phyloP scores from a whole-genome alignment of 495 filamentous ascomycete species.

The Annulohypoxylon maeteangense region DNA sequence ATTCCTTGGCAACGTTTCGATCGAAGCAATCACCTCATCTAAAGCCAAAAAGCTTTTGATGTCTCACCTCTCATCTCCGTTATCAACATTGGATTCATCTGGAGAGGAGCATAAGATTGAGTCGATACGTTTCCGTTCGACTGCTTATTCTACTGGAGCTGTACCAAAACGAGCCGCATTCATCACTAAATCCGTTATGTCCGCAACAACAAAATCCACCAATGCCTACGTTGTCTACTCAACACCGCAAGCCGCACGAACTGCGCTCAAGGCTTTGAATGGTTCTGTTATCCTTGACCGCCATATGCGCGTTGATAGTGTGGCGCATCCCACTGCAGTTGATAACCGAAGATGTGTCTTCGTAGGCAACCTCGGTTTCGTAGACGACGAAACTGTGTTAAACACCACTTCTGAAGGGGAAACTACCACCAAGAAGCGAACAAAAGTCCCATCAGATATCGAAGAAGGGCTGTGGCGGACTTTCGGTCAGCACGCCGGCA shows the following conservation, averaged over 20 bases:
- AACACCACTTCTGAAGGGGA: conserved; percentile 67
- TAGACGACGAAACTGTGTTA: conserved; percentile 80
- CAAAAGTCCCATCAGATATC: conserved; percentile 79
- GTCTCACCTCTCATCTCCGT: conserved; percentile 66
- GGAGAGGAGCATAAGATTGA: conserved; percentile 74
- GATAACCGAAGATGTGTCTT: conserved; percentile 94
- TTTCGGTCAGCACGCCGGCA: conserved; percentile 78
- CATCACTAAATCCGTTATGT: conserved; percentile 82
- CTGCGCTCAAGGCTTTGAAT: conserved; percentile 81
- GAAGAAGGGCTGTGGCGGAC: conserved; percentile 96
- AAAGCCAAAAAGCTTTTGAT: conserved; percentile 78
- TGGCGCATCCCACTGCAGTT: conserved; percentile 84
- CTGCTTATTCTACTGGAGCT: conserved; percentile 77
- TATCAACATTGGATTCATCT: conserved; percentile 56
- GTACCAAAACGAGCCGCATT: conserved; percentile 92
- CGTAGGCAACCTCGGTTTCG: conserved; percentile 95
- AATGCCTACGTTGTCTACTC: conserved; percentile 95
- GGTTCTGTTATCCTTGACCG: conserved; percentile 85
- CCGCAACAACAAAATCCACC: conserved; percentile 88
- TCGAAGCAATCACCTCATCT: conserved; percentile 81
- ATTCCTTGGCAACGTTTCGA: conserved; percentile 92
- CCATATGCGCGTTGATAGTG: conserved; percentile 87
- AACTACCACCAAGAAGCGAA: conserved; percentile 70
- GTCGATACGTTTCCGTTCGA: conserved; percentile 92
- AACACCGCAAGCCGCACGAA: conserved; percentile 74